Evolutionary conservation across 2,329 filamentous ascomycete species (phyloP).

Genomic region (Huntiella decipiens): DNA sequence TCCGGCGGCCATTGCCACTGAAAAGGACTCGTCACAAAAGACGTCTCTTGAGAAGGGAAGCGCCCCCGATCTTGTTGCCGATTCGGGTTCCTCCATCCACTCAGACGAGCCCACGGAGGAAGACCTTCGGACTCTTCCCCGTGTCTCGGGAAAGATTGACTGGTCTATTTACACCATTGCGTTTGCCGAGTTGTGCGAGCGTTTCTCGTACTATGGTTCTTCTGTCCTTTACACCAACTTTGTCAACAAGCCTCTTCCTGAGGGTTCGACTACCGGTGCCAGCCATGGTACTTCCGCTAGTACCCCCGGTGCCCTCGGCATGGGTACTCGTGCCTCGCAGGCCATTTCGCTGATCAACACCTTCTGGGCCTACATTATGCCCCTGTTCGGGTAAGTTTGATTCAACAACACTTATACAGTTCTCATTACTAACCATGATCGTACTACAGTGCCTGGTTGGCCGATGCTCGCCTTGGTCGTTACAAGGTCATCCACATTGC

Average conservation of each 20-base stretch:
- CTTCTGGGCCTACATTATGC: conserved; percentile 44
- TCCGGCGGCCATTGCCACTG: background rate
- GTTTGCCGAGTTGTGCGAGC: conserved; percentile 56
- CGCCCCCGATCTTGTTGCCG: conserved; percentile 14
- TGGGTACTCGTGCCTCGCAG: conserved; percentile 37
- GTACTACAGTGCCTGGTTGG: conserved; percentile 28
- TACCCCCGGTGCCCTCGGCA: conserved; percentile 33
- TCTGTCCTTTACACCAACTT: conserved; percentile 51
- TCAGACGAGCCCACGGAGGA: conserved; percentile 38
- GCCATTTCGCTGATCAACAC: conserved; percentile 33
- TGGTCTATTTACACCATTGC: conserved; percentile 50
- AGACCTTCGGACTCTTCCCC: conserved; percentile 40
- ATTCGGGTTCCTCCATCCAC: conserved; percentile 15
- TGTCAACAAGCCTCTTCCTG: conserved; percentile 35
- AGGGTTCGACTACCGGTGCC: conserved; percentile 34
- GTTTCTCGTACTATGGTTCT: conserved; percentile 61
- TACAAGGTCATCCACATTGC: conserved; percentile 56
- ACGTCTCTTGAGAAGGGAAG: conserved; percentile 11
- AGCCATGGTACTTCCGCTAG: conserved; percentile 17
- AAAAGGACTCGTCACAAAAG: conserved; percentile 1
- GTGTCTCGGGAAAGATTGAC: conserved; percentile 45
- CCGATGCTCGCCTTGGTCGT: conserved; percentile 53
- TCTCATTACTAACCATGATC: background rate
- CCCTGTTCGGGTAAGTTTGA: conserved; percentile 29
- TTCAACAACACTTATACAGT: conserved; percentile 14